These are phyloP conservation scores for Saccharomycopsis malanga DNA, from an alignment of 805 yeast genomes.

Conservation along the genomic window DNA sequence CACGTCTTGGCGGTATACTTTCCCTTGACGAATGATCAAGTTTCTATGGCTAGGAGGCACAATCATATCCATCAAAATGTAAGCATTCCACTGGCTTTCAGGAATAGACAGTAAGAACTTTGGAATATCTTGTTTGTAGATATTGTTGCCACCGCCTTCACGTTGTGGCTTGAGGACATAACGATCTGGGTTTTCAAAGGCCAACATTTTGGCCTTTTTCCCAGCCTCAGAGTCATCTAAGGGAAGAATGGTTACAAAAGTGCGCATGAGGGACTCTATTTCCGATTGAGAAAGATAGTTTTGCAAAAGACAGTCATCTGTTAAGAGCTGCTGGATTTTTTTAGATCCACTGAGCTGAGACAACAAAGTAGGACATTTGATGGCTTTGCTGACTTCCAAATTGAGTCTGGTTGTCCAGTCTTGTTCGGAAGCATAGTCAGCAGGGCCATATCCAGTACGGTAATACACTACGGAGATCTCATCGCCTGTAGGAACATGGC, in stretches of 20 bases:
- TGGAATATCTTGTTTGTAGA: conserved; percentile 84
- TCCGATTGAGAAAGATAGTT: conserved; percentile 34
- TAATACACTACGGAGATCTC: conserved; percentile 87
- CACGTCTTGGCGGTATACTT: conserved; percentile 60
- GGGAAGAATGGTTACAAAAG: conserved; percentile 86
- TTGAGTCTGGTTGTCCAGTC: conserved; percentile 75
- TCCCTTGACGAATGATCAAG: conserved; percentile 61
- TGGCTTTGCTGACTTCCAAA: conserved; percentile 70
- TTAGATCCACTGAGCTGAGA: conserved; percentile 92
- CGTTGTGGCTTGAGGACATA: conserved; percentile 95
- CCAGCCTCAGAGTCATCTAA: conserved; percentile 68
- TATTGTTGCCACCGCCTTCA: conserved; percentile 98
- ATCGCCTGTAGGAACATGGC: conserved; percentile 45
- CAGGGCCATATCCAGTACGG: conserved; percentile 83
- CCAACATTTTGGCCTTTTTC: conserved; percentile 52
- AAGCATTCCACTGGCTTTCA: conserved; percentile 78
- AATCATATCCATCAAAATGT: conserved; percentile 89
- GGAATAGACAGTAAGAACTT: conserved; percentile 51
- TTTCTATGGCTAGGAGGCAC: conserved; percentile 66
- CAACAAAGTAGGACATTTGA: conserved; percentile 84
- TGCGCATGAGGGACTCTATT: conserved; percentile 33
- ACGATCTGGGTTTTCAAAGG: conserved; percentile 56
- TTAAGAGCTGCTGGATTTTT: conserved; percentile 84
- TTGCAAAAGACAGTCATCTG: conserved; percentile 43
- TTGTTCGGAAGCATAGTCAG: conserved; percentile 57